Base-by-base conservation (phyloP, 306 rosid species). In the Lupinus albus region DNA sequence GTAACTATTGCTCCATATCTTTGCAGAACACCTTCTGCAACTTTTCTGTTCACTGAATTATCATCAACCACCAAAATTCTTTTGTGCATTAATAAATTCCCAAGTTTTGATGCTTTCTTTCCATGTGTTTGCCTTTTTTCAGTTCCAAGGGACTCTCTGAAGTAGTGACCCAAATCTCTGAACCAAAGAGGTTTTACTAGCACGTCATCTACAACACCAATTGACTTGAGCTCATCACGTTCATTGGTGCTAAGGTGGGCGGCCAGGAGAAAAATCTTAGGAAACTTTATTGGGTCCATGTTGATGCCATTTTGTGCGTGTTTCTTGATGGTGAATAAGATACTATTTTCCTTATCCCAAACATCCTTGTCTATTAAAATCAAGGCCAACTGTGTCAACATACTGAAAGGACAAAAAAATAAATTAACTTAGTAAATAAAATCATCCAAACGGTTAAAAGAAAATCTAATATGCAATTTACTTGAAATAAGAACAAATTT, bases 1-100 rank as follows among this genome's bases (percentile, higher is more conserved):
- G 90, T 89, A 50, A 89, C 96, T 48, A 76, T 80, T 17, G 97
- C 96, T 67, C 94, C 98, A 48, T 86, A 88, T 81, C 78, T 86
- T 77, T 77, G 86, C 13, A 93, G 82, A 78, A 84, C 83, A 57
- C 97, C 97, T 86, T 83, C 87, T 32, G 98, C 98, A 52, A 93
- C 98, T 88, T 82, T 83, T 79, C 98, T 66, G 70, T 93, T 93
- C 14, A 93, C 98, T 12, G 56, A 81, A 49, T 93, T 89, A 72
- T 93, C 98, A 72, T 93, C 98, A 49, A 93, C 98, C 59, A 93
- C 95, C 89, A 93, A 78, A 74, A 93, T 89, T 45, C 16, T 59
- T 84, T 82, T 93, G 18, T 70, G 86, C 70, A 59, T 67, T 18
- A 93, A 78, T 61, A 89, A 71, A 54, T 61, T 80, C 61, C 81